These are phyloP conservation scores for Zygosaccharomyces bisporus DNA, from an alignment of 805 yeast species.

Conservation along the genomic window DNA sequence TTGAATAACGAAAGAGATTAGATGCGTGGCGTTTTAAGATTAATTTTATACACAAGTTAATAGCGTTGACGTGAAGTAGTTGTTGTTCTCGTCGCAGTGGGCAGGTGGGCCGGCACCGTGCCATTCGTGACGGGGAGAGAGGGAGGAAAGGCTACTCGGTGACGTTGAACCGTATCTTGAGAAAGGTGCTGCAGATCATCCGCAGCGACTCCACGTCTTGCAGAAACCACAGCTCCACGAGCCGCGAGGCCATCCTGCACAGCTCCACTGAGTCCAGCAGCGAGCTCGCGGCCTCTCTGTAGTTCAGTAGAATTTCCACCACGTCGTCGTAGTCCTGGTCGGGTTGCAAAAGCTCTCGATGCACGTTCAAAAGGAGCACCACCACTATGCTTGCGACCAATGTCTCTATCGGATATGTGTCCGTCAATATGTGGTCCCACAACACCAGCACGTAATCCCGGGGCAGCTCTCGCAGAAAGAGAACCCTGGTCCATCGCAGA, in stretches of 20 bases:
- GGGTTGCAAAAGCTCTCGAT: constrained; percentile 17
- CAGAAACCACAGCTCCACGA: constrained; percentile 27
- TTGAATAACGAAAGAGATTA: constrained; percentile 2
- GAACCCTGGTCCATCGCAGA: constrained; percentile 34
- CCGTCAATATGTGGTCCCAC: constrained; percentile 35
- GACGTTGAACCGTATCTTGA: constrained; percentile 20
- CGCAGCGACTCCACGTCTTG: constrained; percentile 23
- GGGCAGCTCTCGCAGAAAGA: constrained; percentile 32
- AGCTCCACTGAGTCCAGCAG: constrained; percentile 24
- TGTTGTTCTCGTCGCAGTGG: no score
- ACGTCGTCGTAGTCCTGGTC: constrained; percentile 30
- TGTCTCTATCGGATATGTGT: constrained; percentile 22
- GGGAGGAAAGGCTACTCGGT: constrained; percentile 20
- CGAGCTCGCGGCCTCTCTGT: constrained; percentile 13
- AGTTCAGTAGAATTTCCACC: constrained; percentile 29
- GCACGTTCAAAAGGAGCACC: constrained; percentile 21
- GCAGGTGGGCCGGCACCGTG: not conserved
- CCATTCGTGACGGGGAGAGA: no score
- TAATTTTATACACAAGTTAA: no score
- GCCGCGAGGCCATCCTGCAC: constrained; percentile 27
- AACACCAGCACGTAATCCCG: constrained; percentile 22
- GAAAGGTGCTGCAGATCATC: constrained; percentile 23
- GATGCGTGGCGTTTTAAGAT: no score
- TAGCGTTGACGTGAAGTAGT: no score
- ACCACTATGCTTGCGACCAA: constrained; percentile 27